Evolutionary conservation across 441 rosid genomes (phyloP).

Genomic region (Eutrema salsugineum): DNA sequence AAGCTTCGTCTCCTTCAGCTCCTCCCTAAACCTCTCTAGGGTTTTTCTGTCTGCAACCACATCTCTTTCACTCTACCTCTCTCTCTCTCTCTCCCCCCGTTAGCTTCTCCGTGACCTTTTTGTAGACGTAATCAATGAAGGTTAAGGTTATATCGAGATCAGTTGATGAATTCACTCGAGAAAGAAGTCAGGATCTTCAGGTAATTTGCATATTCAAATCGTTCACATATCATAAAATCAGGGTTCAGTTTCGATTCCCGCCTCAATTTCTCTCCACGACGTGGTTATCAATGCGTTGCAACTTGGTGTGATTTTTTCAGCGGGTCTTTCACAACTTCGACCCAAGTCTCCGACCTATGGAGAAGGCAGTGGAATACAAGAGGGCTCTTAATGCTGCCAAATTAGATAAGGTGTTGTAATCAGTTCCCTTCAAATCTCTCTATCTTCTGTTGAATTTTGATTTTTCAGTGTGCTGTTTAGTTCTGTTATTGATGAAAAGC

Average conservation of each 20-base stretch:
- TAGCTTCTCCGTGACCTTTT: not conserved
- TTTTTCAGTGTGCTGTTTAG: not conserved
- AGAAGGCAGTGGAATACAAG: slow-evolving; percentile 84
- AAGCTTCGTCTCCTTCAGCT: slow-evolving; percentile 6
- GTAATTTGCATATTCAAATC: slow-evolving; percentile 16
- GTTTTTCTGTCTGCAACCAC: slow-evolving; percentile 1
- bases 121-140: slow-evolving; percentile 45
- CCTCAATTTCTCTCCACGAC: not conserved
- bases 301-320: slow-evolving; percentile 30
- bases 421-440: not conserved
- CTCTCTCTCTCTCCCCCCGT: not conserved
- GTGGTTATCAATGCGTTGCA: not conserved
- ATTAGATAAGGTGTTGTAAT: slow-evolving; percentile 66
- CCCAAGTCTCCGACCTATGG: slow-evolving; percentile 78
- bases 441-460: not conserved
- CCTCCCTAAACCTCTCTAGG: slow-evolving; percentile 9
- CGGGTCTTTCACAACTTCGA: slow-evolving; percentile 89
- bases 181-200: slow-evolving; percentile 94
- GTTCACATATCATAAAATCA: not conserved
- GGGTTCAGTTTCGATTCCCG: not conserved
- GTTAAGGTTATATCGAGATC: slow-evolving; percentile 84
- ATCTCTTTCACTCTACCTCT: not conserved
- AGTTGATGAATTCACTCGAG: slow-evolving; percentile 86
- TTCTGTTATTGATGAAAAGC: not conserved
- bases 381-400: slow-evolving; percentile 92